These are phyloP conservation scores for Debaryomyces robertsiae DNA, from an alignment of 1,139 yeast genomes.

Conservation along the genomic window DNA sequence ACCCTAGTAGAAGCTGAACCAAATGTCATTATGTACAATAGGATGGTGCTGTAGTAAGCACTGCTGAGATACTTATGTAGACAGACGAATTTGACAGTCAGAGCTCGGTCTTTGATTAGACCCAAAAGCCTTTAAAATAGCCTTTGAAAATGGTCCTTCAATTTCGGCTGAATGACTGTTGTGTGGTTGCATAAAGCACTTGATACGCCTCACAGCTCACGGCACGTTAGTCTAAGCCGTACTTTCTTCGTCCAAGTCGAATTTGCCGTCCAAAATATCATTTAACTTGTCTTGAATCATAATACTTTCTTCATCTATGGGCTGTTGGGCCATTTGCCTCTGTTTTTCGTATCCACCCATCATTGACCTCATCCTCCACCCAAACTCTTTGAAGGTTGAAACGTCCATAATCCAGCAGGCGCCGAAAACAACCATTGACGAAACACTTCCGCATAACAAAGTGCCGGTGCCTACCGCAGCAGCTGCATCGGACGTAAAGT, in stretches of 20 bases:
- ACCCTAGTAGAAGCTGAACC: too few species aligned
- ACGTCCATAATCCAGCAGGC: slow-evolving; percentile 81
- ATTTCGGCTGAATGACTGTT: too few species aligned
- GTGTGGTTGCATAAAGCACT: too few species aligned
- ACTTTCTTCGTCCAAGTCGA: slow-evolving; percentile 26
- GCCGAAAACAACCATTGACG: slow-evolving; percentile 75
- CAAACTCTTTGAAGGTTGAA: slow-evolving; percentile 68
- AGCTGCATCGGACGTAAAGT: slow-evolving; percentile 81
- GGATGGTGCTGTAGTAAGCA: too few species aligned
- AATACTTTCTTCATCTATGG: slow-evolving; percentile 69
- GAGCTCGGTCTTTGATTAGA: too few species aligned
- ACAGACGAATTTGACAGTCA: too few species aligned
- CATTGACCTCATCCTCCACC: slow-evolving; percentile 62
- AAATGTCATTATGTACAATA: too few species aligned
- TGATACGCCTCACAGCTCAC: too few species aligned
- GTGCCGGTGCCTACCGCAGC: slow-evolving; percentile 86
- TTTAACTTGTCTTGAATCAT: slow-evolving; percentile 54
- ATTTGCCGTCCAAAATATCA: slow-evolving; percentile 48
- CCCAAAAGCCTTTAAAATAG: too few species aligned
- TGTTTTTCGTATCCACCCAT: slow-evolving; percentile 73
- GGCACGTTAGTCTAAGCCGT: too few species aligned
- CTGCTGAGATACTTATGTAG: too few species aligned
- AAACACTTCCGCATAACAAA: slow-evolving; percentile 68
- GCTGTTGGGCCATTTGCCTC: slow-evolving; percentile 45
- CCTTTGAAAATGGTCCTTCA: too few species aligned